Base-by-base conservation (phyloP, 73 alveolate genomes). In the Paraurostyla sp. region DNA sequence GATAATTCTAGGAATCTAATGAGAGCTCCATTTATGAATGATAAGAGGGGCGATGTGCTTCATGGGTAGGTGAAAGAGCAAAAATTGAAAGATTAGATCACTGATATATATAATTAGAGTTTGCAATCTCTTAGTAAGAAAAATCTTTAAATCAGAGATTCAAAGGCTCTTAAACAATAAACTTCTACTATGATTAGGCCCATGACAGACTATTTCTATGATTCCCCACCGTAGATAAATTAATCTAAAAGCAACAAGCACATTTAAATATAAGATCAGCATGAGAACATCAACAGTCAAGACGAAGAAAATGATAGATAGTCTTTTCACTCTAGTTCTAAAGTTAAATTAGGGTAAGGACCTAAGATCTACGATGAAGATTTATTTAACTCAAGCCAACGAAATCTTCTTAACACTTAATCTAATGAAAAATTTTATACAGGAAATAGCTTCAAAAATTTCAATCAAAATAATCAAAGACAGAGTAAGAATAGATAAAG, bases 131-230 rank as follows among this genome's bases (percentile, higher is more conserved):
- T 73, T 38, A 40, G 36, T 38, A 38, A 36, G 41, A 23, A 38
- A 65, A 60, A 50, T 13, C 3, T 60, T 6, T 29, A 29, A 4
- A 60, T 27, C 16, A 30, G 41, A 38, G 41, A 18, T 65, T 38
- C 13, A 65, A 35, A n/a, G n/a, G n/a, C n/a, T n/a, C 58, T 13
- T 38, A 18, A 65, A 35, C 41, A 30, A 65, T 1, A 65, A 65
- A 38, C 4, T 38, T 65, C n/a, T n/a, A n/a, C n/a, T n/a, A n/a
- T n/a, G n/a, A n/a, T n/a, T n/a, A n/a, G n/a, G n/a, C n/a, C n/a
- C n/a, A n/a, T n/a, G n/a, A n/a, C n/a, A n/a, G 82, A 65, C 36
- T 40, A 65, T 38, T 65, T 65, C 41, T 65, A 65, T 38, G 82
- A 65, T 15, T 65, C 82, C 36, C 82, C 82, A 35, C 23, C 7